phyloP scores from a whole-genome alignment of 148 eudicot species.

The Salicornia ramosissima region DNA sequence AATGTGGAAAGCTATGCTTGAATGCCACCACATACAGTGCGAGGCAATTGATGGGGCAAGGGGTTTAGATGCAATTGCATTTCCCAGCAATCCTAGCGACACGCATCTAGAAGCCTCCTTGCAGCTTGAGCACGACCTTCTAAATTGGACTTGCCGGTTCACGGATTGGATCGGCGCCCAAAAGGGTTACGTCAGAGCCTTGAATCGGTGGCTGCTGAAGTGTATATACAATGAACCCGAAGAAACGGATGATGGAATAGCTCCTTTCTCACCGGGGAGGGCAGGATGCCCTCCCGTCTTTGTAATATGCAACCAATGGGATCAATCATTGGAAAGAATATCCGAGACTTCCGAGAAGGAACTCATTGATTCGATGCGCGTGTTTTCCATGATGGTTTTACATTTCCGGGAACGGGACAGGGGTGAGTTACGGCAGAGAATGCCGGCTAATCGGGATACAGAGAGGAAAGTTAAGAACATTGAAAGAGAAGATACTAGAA shows the following conservation, averaged over 20 bases:
- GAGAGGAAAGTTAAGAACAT: constrained; percentile 67
- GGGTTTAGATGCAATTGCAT: constrained; percentile 62
- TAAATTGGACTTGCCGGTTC: constrained; percentile 71
- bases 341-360: constrained; percentile 88
- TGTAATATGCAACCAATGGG: constrained; percentile 83
- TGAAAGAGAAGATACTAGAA: constrained; percentile 71
- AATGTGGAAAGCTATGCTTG: constrained; percentile 91
- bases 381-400: constrained; percentile 55
- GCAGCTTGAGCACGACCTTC: constrained; percentile 65
- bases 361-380: constrained; percentile 67
- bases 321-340: constrained; percentile 68
- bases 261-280: constrained; percentile 87
- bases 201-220: constrained; percentile 74
- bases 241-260: constrained; percentile 73
- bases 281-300: constrained; percentile 89
- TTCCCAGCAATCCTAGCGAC: constrained; percentile 52
- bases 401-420: constrained; percentile 79
- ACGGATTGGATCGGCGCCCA: constrained; percentile 74
- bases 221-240: constrained; percentile 71
- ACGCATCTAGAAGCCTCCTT: constrained; percentile 65
- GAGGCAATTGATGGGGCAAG: constrained; percentile 72
- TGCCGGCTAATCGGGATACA: constrained; percentile 46
- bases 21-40: constrained; percentile 78
- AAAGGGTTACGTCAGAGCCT: constrained; percentile 64
- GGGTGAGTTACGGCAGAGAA: constrained; percentile 63